phyloP scores from a whole-genome alignment of 306 rosid species.

The Boehmeria nivea region DNA sequence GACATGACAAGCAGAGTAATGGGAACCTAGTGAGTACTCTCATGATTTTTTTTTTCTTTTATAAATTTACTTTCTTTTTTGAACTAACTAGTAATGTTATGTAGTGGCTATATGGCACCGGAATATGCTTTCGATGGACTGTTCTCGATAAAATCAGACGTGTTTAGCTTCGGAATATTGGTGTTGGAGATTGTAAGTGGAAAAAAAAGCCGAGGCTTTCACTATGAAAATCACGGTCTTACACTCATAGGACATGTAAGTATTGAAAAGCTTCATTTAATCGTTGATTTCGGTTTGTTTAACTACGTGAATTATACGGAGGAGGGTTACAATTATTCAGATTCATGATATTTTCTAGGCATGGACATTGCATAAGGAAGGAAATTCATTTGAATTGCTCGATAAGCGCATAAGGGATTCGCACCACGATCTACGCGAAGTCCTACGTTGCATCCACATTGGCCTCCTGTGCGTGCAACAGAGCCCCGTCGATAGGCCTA shows the following conservation, averaged over 20 bases:
- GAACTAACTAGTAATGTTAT: neutral
- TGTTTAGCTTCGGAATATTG: conserved; percentile 1
- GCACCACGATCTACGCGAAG: neutral
- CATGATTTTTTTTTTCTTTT: neutral
- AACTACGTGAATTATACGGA: neutral
- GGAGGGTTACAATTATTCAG: neutral
- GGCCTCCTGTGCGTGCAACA: conserved; percentile 3
- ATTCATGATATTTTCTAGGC: conserved; percentile 14
- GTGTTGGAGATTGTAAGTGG: conserved; percentile 4
- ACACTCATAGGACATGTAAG: conserved; percentile 15
- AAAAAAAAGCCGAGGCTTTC: conserved; percentile 9
- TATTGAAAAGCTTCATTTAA: neutral
- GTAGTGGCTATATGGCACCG: conserved; percentile 9
- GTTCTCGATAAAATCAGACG: conserved; percentile 3
- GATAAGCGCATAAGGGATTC: conserved; percentile 12
- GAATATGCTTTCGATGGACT: neutral
- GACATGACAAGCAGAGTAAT: conserved; percentile 7
- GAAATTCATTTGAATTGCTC: conserved; percentile 18
- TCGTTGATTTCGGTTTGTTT: neutral
- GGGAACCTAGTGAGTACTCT: conserved; percentile 12
- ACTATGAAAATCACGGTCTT: conserved; percentile 1
- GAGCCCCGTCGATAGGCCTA: conserved; percentile 17
- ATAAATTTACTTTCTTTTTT: neutral
- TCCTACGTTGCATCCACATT: neutral
- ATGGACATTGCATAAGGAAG: conserved; percentile 22